Evolutionary conservation across 2,329 filamentous ascomycete genomes (phyloP).

Genomic region (Neurospora sp.): DNA sequence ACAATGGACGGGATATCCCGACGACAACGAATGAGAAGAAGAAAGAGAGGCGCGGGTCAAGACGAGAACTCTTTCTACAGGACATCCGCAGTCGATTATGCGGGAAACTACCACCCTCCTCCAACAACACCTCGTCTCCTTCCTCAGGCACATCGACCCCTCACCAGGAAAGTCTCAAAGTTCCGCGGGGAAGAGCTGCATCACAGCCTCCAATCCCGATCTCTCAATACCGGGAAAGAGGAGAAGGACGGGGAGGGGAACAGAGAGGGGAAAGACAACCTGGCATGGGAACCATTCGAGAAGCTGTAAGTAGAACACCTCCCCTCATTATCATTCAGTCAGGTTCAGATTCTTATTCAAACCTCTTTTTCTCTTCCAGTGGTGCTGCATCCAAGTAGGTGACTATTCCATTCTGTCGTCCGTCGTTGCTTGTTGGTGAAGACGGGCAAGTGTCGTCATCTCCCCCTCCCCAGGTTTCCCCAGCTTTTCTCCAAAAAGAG

Average conservation of each 20-base stretch:
- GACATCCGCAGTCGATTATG: conserved; percentile 19
- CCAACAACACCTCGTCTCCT: neutral
- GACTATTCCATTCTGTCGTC: neutral
- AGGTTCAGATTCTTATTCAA: neutral
- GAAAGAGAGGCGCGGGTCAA: conserved; percentile 18
- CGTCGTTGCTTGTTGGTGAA: neutral
- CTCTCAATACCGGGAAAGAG: neutral
- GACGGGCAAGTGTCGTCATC: neutral
- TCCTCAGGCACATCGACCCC: conserved; percentile 10
- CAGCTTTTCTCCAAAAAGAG: neutral
- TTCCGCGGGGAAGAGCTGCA: neutral
- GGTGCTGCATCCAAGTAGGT: neutral
- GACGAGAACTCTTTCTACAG: conserved; percentile 20
- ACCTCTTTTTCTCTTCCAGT: neutral
- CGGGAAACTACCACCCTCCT: conserved; percentile 13
- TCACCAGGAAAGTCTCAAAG: conserved; percentile 17
- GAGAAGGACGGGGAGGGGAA: neutral
- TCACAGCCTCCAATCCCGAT: neutral
- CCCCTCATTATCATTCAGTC: neutral
- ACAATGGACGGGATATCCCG: neutral
- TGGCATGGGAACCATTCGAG: neutral
- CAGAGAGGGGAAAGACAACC: neutral
- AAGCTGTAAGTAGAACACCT: neutral
- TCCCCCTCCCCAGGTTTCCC: neutral
- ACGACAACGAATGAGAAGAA: conserved; percentile 3